Percentiles rank a stretch among this genome's conserved stretches.
Conservation (phyloP, 139 green algal genomes). For the Axilococcus clingmanii region DNA sequence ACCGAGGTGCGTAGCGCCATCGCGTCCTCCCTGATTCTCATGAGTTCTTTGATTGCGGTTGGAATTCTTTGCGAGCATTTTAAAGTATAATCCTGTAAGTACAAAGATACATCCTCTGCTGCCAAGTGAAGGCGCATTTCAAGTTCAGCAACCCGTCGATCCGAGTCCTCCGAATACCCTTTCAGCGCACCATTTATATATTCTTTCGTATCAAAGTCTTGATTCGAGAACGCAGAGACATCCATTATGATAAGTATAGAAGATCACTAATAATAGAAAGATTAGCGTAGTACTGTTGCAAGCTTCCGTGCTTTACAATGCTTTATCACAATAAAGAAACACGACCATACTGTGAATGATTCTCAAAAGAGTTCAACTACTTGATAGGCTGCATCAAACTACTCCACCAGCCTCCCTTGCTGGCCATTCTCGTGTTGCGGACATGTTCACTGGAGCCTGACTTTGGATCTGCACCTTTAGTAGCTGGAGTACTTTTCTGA, state of each 20-base stretch:
- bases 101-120: constrained; percentile 63
- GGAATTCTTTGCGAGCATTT: constrained; percentile 67
- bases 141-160: constrained; percentile 57
- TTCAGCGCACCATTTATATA: constrained; percentile 51
- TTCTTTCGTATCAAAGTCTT: constrained; percentile 41
- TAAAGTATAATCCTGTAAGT: constrained; percentile 49
- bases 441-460: constrained; percentile 10
- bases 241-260: constrained; percentile 16
- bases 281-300: background rate
- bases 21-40: constrained; percentile 43
- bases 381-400: constrained; percentile 8
- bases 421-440: constrained; percentile 12
- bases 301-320: background rate
- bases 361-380: too few species aligned
- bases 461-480: constrained; percentile 6
- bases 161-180: constrained; percentile 24
- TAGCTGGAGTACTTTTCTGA: background rate
- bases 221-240: constrained; percentile 38
- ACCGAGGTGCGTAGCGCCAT: constrained; percentile 30
- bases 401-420: constrained; percentile 2
- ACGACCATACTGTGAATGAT: too few species aligned
- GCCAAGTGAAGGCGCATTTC: constrained; percentile 75
- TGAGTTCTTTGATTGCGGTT: constrained; percentile 70
- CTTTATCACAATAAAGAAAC: background rate
- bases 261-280: too few species aligned